Evolutionary conservation across 2,329 filamentous ascomycete species (phyloP).

Genomic region (Dendrostoma leiphaemia): DNA sequence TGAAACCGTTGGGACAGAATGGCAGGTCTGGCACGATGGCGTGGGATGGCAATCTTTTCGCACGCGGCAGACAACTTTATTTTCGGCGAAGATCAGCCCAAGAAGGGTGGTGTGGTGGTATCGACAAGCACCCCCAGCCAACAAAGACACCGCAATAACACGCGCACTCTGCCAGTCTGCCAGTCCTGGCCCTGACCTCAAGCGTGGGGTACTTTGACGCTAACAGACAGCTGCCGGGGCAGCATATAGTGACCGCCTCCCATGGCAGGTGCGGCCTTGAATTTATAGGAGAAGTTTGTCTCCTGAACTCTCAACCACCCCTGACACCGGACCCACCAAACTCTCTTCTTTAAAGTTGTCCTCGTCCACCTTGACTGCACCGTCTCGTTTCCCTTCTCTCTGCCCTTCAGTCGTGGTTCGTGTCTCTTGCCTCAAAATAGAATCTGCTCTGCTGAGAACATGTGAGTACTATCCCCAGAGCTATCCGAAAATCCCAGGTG

Average conservation of each 20-base stretch:
- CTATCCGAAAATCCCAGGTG: not conserved
- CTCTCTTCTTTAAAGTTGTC: slow-evolving; percentile 21
- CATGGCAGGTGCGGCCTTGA: not conserved
- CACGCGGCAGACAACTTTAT: not conserved
- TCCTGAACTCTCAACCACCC: slow-evolving; percentile 12
- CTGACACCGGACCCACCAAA: slow-evolving; percentile 16
- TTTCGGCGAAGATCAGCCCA: slow-evolving; percentile 1
- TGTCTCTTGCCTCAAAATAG: not conserved
- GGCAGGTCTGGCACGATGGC: not conserved
- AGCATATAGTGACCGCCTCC: slow-evolving; percentile 8
- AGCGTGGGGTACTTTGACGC: not conserved
- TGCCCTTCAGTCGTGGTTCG: too few species aligned
- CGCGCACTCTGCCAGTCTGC: too few species aligned
- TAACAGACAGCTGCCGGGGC: not conserved
- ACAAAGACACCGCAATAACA: too few species aligned
- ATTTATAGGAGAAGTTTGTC: slow-evolving; percentile 14
- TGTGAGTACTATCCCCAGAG: slow-evolving; percentile 7
- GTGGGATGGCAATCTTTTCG: not conserved
- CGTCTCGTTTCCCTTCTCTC: slow-evolving; percentile 3
- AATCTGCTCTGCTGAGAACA: slow-evolving; percentile 6
- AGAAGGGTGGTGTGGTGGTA: not conserved
- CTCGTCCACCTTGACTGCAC: slow-evolving; percentile 10
- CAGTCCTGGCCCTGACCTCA: too few species aligned
- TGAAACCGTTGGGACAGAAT: too few species aligned
- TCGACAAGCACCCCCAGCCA: slow-evolving; percentile 11